Percentiles rank a stretch among this genome's conserved stretches.
These are phyloP conservation scores for Botryosphaeria agaves DNA, from an alignment of 2,329 filamentous ascomycete genomes.

Conservation along the genomic window DNA sequence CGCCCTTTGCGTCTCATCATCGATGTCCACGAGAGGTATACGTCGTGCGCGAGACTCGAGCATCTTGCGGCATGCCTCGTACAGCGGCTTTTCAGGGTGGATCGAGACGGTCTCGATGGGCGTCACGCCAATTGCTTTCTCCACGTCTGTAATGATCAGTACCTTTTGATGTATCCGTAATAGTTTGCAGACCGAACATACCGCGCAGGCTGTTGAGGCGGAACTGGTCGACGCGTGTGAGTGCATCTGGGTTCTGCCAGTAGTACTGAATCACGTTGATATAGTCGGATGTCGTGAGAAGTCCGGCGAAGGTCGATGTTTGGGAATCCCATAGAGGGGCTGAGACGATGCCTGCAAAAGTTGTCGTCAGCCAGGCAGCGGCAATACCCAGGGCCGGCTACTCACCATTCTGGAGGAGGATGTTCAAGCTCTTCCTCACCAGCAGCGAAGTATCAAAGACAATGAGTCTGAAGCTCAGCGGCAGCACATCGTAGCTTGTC, in stretches of 20 bases:
- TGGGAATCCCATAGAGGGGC: slow-evolving; percentile 94
- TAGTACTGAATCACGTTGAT: slow-evolving; percentile 99
- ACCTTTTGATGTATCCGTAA: too few relatives aligned
- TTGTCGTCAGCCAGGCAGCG: slow-evolving; percentile 4
- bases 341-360: slow-evolving; percentile 69
- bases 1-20: slow-evolving; percentile 82
- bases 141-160: slow-evolving; percentile 74
- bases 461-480: slow-evolving; percentile 88
- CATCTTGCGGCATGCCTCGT: slow-evolving; percentile 91
- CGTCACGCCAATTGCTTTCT: slow-evolving; percentile 78
- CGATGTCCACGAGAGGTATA: slow-evolving; percentile 83
- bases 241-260: slow-evolving; percentile 85
- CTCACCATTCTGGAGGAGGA: slow-evolving; percentile 85
- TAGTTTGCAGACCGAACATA: slow-evolving; percentile 31
- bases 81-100: slow-evolving; percentile 74
- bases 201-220: slow-evolving; percentile 80
- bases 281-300: slow-evolving; percentile 91
- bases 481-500: slow-evolving; percentile 94
- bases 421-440: slow-evolving; percentile 93
- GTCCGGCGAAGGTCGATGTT: slow-evolving; percentile 79
- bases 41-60: slow-evolving; percentile 80
- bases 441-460: slow-evolving; percentile 88
- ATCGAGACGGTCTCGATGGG: slow-evolving; percentile 95
- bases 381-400: slow-evolving; percentile 2
- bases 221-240: slow-evolving; percentile 85